A percentile compares a stretch with the other conserved stretches of the same genome.
These are phyloP conservation scores for Populus hybrid DNA, from an alignment of 441 rosid species.

Conservation along the genomic window DNA sequence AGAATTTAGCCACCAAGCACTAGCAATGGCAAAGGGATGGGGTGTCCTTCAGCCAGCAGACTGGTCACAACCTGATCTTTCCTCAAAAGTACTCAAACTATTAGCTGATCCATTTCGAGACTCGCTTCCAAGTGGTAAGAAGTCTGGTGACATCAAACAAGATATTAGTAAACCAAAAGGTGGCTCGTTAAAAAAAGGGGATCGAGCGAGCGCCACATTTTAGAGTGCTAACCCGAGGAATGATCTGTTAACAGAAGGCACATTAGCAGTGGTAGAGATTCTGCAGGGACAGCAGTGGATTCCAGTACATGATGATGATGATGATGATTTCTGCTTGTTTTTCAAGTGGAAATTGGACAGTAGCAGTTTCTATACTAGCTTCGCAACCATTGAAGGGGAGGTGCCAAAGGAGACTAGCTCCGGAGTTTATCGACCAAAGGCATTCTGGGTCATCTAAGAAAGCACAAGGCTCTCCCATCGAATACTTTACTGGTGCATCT, in stretches of 20 bases:
- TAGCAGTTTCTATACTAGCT: slow-evolving; percentile 24
- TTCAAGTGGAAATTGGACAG: slow-evolving; percentile 44
- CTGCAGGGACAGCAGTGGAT: slow-evolving; percentile 43
- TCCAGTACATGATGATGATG: slow-evolving; percentile 39
- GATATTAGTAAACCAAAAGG: slow-evolving; percentile 32
- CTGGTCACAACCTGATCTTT: slow-evolving; percentile 50
- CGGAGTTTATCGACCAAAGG: slow-evolving; percentile 44
- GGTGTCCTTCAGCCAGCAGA: slow-evolving; percentile 11
- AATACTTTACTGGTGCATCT: slow-evolving; percentile 48
- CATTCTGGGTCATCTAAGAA: slow-evolving; percentile 52
- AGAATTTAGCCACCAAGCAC: slow-evolving; percentile 48
- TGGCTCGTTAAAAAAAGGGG: slow-evolving; percentile 42
- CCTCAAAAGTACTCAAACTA: slow-evolving; percentile 36
- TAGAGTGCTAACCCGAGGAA: slow-evolving; percentile 61
- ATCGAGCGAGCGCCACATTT: slow-evolving; percentile 39
- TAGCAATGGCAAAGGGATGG: slow-evolving; percentile 44
- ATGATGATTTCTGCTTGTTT: slow-evolving; percentile 53
- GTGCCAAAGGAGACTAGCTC: slow-evolving; percentile 33
- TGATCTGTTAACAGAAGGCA: slow-evolving; percentile 57
- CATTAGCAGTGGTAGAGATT: slow-evolving; percentile 48
- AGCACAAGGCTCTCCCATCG: slow-evolving; percentile 26
- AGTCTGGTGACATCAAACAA: slow-evolving; percentile 47
- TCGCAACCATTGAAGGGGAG: slow-evolving; percentile 54
- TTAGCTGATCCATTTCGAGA: slow-evolving; percentile 35
- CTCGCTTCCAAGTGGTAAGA: slow-evolving; percentile 38